A percentile compares a stretch with the other conserved stretches of the same genome.
phyloP scores from a whole-genome alignment of 1,284 basidiomycete genomes.

The Melampsora americana region DNA sequence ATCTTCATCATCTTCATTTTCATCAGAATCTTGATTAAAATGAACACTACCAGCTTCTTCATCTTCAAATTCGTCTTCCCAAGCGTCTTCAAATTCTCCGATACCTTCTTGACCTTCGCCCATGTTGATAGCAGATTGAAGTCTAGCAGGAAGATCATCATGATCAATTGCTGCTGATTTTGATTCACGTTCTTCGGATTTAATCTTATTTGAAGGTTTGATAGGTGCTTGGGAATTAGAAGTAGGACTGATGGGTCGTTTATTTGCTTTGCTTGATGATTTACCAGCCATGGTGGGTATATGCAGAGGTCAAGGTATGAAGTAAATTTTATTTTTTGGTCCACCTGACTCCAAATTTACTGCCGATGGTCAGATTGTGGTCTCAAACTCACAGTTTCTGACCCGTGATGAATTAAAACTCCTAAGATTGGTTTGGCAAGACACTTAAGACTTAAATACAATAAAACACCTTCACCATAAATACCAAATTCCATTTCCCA shows the following conservation, averaged over 20 bases:
- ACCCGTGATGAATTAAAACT: no score
- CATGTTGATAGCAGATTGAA: constrained; percentile 21
- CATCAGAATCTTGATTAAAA: constrained; percentile 54
- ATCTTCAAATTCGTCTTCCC: constrained; percentile 44
- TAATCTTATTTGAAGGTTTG: background rate
- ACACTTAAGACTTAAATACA: no score
- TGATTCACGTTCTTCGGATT: background rate
- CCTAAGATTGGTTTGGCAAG: no score
- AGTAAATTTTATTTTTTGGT: background rate
- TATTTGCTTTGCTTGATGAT: background rate
- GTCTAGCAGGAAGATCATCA: constrained; percentile 33
- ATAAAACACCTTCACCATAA: no score
- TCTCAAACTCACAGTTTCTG: no score
- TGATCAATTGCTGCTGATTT: constrained; percentile 22
- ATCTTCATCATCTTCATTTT: constrained; percentile 50
- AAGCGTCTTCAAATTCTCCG: constrained; percentile 43
- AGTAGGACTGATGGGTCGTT: background rate
- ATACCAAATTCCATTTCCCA: no score
- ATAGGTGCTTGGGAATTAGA: background rate
- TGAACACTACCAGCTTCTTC: constrained; percentile 47
- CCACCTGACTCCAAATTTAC: background rate
- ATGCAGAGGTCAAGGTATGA: background rate
- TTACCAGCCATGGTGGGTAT: background rate
- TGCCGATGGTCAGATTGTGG: background rate
- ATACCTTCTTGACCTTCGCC: constrained; percentile 37